Evolutionary conservation across 1,284 basidiomycete genomes (phyloP), one percentile per base, ranked within the genome.

Genomic region (Salmacisia buchloeana): DNA sequence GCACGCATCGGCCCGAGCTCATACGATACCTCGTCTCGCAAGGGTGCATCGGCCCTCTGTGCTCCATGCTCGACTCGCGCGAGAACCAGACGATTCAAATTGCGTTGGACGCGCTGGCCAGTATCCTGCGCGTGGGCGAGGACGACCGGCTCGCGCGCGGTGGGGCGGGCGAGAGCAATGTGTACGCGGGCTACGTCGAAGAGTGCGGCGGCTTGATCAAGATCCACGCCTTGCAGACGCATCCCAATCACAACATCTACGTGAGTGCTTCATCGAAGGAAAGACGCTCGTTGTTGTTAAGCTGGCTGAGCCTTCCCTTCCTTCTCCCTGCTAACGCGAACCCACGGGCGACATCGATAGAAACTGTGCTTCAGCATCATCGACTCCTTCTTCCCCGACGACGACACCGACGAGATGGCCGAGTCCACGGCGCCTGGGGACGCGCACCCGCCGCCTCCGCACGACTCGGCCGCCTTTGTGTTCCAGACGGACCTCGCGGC

Each of bases 51-150:
- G 97, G 97, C 83, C 96, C 96, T 23, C 85, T 99, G 61, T 98
- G 96, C 80, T 94, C 98, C 78, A 84, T 99, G 52, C 85, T 99
- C 63, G 89, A 88, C 49, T 93, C 92, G 83, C 93, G 97, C 91
- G 96, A 99, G 83, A 98, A 98, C 86, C 98, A 98, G 84, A 97
- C 98, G 77, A 99, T 99, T 75, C 96, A 98, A 83, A 93, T 96
- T n/a, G 84, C 85, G 15, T 87, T 99, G 49, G 94, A 99, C 80
- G 96, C 96, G 63, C 85, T 99, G 59, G 96, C 98, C 82, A 98
- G 98, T 82, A 94, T 98, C 74, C 84, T 99, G 73, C 97, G 97
- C 83, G 91, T 98, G 68, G 96, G 96, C 58, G 94, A 99, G 83
- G 88, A 90, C 80, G 96, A 99, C 83, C 96, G 90, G 83, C 85